Base-by-base conservation (phyloP, 2,329 filamentous ascomycete genomes). In the Zymoseptoria crescenta region DNA sequence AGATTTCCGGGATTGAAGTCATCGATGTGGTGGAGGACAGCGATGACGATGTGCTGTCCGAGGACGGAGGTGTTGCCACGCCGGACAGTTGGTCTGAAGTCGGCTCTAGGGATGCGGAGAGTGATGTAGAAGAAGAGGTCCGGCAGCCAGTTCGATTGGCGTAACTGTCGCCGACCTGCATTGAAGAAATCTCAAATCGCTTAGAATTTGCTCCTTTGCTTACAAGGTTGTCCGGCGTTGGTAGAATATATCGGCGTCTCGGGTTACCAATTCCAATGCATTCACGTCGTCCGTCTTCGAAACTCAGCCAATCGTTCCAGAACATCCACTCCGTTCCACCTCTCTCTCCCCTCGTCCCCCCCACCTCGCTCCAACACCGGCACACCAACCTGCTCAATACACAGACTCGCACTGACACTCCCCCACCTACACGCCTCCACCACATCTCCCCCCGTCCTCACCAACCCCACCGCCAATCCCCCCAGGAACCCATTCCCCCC, bases 311-410 rank as follows among this genome's bases (percentile, higher is more conserved):
- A 61, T 58, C 79, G 73, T 30, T 78, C 72, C 54, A 69, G 62
- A 52, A 78, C 77, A 54, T 64, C 62, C n/a, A 72, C 71, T 13
- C 74, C 75, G 62, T 82, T 82, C 80, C 80, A 82, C 29, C 62
- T 70, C 67, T 81, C 79, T 52, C 51, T 10, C 16, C 71, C 59
- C 30, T 52, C 19, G 52, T 53, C 59, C 5, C 67, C 53, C 20
- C 30, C 6, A 30, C 51, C 64, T n/a, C n/a, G n/a, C 56, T 67
- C 68, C 56, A 91, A 69, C 0, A 72, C 72, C 0, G 93, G 93
- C 72, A 95, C 83, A 0, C 94, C 93, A 56, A 96, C 86, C 73
- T 99, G 94, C 75, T 99, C 92, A 68, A 99, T 96, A 16, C 90
- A 90, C 73, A 96, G 94, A 69, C 91, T 92, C 7, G 94, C 93